phyloP scores from a whole-genome alignment of 257 asterid species.

The Solanum dulcamara region DNA sequence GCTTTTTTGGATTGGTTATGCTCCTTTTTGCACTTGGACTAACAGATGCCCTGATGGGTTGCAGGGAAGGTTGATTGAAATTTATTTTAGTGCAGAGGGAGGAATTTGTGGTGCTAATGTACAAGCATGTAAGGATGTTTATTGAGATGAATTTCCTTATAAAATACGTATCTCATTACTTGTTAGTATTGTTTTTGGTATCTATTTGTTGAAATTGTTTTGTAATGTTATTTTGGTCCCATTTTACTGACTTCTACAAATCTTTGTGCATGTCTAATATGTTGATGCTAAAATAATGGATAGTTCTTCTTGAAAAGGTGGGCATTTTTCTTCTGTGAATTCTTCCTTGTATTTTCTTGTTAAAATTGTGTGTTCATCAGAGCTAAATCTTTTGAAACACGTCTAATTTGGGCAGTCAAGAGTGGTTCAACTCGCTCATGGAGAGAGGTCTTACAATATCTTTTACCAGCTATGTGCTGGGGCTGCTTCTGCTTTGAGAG shows the following conservation, averaged over 20 bases:
- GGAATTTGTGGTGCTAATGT: constrained; percentile 68
- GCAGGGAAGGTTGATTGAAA: constrained; percentile 80
- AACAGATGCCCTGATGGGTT: constrained; percentile 6
- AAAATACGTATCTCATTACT: background rate
- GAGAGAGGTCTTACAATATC: constrained; percentile 86
- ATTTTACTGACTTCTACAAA: background rate
- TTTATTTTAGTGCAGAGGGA: constrained; percentile 63
- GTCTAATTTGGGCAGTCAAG: constrained; percentile 57
- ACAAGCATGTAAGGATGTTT: constrained; percentile 64
- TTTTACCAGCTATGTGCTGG: constrained; percentile 95
- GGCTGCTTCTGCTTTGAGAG: constrained; percentile 69
- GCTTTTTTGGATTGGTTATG: background rate
- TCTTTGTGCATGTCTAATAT: constrained; percentile 24
- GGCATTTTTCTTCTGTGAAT: constrained; percentile 5
- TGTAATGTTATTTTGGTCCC: background rate
- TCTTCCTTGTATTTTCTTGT: constrained; percentile 8
- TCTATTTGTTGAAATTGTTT: background rate
- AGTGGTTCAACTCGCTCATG: constrained; percentile 68
- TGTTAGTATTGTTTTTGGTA: background rate
- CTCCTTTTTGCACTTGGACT: constrained; percentile 3
- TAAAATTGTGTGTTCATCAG: background rate
- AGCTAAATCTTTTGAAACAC: background rate
- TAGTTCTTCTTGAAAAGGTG: constrained; percentile 96
- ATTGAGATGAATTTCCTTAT: background rate
- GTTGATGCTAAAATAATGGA: constrained; percentile 17